Conservation (phyloP, 2,329 filamentous ascomycete genomes). For the Aspergillus sclerotialis region DNA sequence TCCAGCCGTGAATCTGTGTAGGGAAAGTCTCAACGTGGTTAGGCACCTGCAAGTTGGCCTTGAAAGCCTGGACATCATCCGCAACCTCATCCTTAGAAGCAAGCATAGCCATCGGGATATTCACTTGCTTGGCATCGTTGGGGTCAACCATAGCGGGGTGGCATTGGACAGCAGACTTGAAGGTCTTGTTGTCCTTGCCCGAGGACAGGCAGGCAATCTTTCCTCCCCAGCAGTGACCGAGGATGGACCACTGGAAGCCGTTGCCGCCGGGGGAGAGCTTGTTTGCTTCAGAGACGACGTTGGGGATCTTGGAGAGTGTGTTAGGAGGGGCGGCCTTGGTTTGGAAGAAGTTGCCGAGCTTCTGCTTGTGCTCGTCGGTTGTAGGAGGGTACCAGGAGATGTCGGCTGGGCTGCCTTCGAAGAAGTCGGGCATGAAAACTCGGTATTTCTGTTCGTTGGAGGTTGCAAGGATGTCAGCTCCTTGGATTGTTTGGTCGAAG, state of each 20-base stretch:
- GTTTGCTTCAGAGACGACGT: conserved; percentile 49
- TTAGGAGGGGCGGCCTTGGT: conserved; percentile 52
- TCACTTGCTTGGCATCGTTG: conserved; percentile 49
- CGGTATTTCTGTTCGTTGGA: conserved; percentile 63
- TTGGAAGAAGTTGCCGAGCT: conserved; percentile 54
- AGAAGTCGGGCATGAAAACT: conserved; percentile 89
- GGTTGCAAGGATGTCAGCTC: conserved; percentile 55
- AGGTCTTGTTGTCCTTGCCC: conserved; percentile 41
- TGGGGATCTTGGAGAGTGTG: conserved; percentile 49
- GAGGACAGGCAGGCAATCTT: conserved; percentile 52
- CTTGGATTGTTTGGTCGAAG: conserved; percentile 57
- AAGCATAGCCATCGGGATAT: conserved; percentile 52
- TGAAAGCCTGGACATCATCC: conserved; percentile 38
- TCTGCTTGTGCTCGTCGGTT: conserved; percentile 53
- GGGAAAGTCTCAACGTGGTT: conserved; percentile 39
- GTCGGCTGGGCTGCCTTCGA: conserved; percentile 65
- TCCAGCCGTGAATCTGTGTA: conserved; percentile 40
- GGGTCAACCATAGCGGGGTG: conserved; percentile 57
- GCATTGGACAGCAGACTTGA: conserved; percentile 51
- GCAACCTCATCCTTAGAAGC: conserved; percentile 52
- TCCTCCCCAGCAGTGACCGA: conserved; percentile 57
- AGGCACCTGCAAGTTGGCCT: conserved; percentile 29
- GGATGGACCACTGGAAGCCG: conserved; percentile 50
- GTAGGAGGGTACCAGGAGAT: conserved; percentile 56
- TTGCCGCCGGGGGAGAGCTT: conserved; percentile 31